Evolutionary conservation across 352 stramenopile species (phyloP).

Genomic region (Phytophthora multivora): DNA sequence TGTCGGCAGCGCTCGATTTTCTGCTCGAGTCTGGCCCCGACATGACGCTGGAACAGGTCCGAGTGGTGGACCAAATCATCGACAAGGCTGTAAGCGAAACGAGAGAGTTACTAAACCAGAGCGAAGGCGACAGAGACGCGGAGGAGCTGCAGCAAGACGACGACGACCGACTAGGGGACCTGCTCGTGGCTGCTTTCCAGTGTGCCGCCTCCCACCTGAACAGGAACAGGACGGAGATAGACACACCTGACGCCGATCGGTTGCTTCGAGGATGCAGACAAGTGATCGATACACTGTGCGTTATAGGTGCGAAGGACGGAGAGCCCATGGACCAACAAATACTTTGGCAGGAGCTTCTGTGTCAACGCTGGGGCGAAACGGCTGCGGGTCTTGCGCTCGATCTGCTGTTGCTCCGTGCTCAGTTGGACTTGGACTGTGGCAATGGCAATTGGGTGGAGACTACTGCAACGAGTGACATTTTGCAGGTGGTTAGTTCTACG

Average conservation of each 20-base stretch:
- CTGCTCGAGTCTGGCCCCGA: conserved; percentile 1
- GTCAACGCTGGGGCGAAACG: conserved; percentile 4
- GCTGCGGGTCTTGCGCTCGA: conserved; percentile 18
- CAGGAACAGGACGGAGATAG: not conserved
- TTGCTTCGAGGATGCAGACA: not conserved
- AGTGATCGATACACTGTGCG: conserved; percentile 7
- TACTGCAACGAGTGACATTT: not conserved
- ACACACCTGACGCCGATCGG: not conserved
- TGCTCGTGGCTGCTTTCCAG: conserved; percentile 4
- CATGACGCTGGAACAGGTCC: conserved; percentile 4
- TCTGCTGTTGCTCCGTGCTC: conserved; percentile 6
- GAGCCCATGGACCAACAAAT: not conserved
- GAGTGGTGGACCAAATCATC: conserved; percentile 11
- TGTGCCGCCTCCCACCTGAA: not conserved
- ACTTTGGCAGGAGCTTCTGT: conserved; percentile 10
- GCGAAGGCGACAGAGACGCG: not conserved
- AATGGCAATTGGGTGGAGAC: not conserved
- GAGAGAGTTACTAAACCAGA: not conserved
- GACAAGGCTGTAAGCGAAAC: not conserved
- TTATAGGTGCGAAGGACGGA: not conserved
- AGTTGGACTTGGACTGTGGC: not conserved
- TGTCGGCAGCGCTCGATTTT: conserved; percentile 7
- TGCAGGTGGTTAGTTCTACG: not conserved
- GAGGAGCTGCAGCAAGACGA: not conserved
- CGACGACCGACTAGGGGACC: not conserved